Evolutionary conservation across 345 rosid species (phyloP).

Genomic region (Hibiscus mutabilis): DNA sequence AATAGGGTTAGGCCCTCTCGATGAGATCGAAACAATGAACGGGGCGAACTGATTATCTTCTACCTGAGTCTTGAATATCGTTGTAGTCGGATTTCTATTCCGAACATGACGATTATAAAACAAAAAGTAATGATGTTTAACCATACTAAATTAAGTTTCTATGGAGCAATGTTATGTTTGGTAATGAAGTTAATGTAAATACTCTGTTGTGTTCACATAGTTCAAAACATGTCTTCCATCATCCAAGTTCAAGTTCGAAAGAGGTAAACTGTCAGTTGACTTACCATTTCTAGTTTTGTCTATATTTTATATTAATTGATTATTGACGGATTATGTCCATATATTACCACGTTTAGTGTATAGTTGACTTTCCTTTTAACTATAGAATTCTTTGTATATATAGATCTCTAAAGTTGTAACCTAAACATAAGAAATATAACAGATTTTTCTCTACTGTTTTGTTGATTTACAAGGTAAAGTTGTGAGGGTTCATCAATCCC

Average conservation of each 20-base stretch:
- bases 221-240: neutral
- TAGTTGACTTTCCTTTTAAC: too few relatives aligned
- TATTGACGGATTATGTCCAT: too few relatives aligned
- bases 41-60: slow-evolving; percentile 16
- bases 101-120: neutral
- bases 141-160: neutral
- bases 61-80: neutral
- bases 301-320: too few relatives aligned
- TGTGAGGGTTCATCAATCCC: too few relatives aligned
- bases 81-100: neutral
- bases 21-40: slow-evolving; percentile 31
- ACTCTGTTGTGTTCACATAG: neutral
- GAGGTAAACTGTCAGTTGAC: slow-evolving; percentile 1
- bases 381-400: too few relatives aligned
- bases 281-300: too few relatives aligned
- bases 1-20: slow-evolving; percentile 46
- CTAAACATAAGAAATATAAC: too few relatives aligned
- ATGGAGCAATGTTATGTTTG: too few relatives aligned
- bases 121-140: neutral
- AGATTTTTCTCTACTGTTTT: too few relatives aligned
- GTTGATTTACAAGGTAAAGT: too few relatives aligned
- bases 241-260: neutral
- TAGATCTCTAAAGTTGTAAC: too few relatives aligned
- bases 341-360: too few relatives aligned
- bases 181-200: neutral